Conservation (phyloP, 1,139 yeast species). For the Candida tetrigidarum region DNA sequence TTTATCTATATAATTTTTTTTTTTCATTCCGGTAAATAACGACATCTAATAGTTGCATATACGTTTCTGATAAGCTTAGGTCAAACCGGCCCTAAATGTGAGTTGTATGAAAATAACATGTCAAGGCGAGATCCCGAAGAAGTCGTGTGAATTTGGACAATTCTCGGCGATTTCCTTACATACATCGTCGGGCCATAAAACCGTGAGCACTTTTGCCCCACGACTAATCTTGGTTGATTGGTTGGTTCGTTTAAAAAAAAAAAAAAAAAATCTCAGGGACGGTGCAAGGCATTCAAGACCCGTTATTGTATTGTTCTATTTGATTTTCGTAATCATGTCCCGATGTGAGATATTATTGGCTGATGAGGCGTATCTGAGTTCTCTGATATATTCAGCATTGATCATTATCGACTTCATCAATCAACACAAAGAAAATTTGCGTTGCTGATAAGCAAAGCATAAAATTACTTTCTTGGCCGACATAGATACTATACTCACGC, state of each 20-base stretch:
- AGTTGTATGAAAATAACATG: constrained; percentile 4
- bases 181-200: constrained; percentile 1
- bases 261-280: too few species aligned
- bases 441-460: neutral
- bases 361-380: too few species aligned
- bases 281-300: too few species aligned
- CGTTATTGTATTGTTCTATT: too few species aligned
- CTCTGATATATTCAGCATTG: too few species aligned
- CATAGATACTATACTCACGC: too few species aligned
- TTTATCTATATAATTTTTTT: neutral
- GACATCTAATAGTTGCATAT: constrained; percentile 2
- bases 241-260: too few species aligned
- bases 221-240: too few species aligned
- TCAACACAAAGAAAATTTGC: too few species aligned
- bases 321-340: too few species aligned
- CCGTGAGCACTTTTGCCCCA: neutral
- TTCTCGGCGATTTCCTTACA: constrained; percentile 3
- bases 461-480: too few species aligned
- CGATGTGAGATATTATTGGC: too few species aligned
- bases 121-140: constrained; percentile 7
- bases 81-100: neutral
- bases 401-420: neutral
- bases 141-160: constrained; percentile 3
- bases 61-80: constrained; percentile 3
- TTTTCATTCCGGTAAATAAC: neutral